Evolutionary conservation across 2,329 filamentous ascomycete species (phyloP), one percentile per base, ranked within the genome.

Genomic region (Colletotrichum tropicale): DNA sequence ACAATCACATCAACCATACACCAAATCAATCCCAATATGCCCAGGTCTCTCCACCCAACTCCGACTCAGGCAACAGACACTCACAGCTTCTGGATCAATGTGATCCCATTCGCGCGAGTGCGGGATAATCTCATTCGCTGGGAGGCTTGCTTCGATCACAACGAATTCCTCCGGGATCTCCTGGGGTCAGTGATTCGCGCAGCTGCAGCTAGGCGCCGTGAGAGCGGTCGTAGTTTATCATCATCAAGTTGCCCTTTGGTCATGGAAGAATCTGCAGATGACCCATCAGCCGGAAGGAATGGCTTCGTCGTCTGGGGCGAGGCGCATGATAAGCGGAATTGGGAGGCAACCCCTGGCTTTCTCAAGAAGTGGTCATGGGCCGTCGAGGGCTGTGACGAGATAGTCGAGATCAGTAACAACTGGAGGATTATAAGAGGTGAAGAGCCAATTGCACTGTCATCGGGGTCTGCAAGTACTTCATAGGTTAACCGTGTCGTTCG

Each of bases 301-400:
- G 79, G 80, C 0, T n/a, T 80, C 4, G 77, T 81, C 21, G 43
- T 81, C 12, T 81, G 79, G 78, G 80, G 80, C 12, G 80, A 81
- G 21, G 78, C 80, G 12, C 74, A 80, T 28, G 60, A 71, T 6
- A 76, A 61, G 26, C 69, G 73, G 18, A 78, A 58, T 12, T 81
- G 80, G 80, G 80, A 81, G 66, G 76, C 75, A 9, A 81, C 78
- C 4, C 78, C 79, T 5, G 75, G 69, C 0, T 81, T 81, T 67
- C 52, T 81, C 13, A 36, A 15, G 6, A 80, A 79, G 34, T 80
- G 80, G 78, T 43, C 65, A 0, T 81, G 79, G 80, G 75, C 56
- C 4, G 71, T 80, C 16, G 74, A 76, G 16, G 79, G 78, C 3
- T 81, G 77, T 34, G 60, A 77, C 5, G 79, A 78, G 24, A 48